Evolutionary conservation across 1,284 basidiomycete genomes (phyloP), one percentile per base, ranked within the genome.

Genomic region (Amylostereum chailletii): DNA sequence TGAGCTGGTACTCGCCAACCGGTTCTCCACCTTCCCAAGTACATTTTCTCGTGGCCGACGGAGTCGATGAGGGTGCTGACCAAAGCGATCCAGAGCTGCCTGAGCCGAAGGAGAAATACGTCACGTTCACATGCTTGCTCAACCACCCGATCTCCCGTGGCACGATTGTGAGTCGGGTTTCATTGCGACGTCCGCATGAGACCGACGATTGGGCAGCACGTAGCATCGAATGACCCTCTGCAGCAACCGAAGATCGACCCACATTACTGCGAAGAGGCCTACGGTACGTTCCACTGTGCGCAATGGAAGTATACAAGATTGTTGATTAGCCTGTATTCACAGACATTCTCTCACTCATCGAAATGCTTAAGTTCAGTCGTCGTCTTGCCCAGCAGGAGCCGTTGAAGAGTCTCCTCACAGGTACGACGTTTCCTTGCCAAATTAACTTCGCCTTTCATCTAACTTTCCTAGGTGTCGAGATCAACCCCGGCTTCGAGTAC

Each of bases 81-180:
- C 19, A 19, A 19, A 19, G 19, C 19, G 19, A 19, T 19, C 19
- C 19, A 19, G 19, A 19, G 19, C 41, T 30, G 6, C 54, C 49
- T 6, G 36, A 51, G 27, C 29, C 44, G 3, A 37, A 45, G 5
- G 47, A 45, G 38, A 55, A 55, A 46, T 56, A 50, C 46, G 41
- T 34, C 3, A 31, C 45, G 3, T 19, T 53, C 8, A 3, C 11
- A n/a, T 34, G 19, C 7, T 1, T 50, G 33, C 4, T 32, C 9
- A 56, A 55, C n/a, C 49, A 51, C 5, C 43, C 54, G 4, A 48
- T 53, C 2, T 56, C 55, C 9, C 51, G 55, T 1, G 55, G 51
- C 7, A 46, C 55, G 8, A 53, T 56, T 31, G 55, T 56, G n/a
- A 39, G 47, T 19, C 8, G 29, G 8, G n/a, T 30, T 10, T 43